Evolutionary conservation across 495 filamentous ascomycete genomes (phyloP), one percentile per base, ranked within the genome.

Genomic region (Choiromyces venosus): DNA sequence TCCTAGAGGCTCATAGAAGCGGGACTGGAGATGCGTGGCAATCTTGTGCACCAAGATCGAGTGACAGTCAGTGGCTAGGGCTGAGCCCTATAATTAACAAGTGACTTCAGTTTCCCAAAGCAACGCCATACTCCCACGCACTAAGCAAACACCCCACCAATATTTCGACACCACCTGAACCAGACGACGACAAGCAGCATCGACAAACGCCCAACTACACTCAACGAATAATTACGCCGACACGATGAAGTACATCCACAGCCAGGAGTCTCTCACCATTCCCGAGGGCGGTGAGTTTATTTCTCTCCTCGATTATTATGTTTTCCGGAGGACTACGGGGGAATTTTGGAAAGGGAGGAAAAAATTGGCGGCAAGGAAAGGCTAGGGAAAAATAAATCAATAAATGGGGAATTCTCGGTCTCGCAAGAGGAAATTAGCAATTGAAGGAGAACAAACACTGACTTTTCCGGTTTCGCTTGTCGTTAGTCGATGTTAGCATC

Each of bases 171-270:
- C 2, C 21, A 33, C 10, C 25, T 33, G 25, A 12, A 61, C 25
- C 12, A 29, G 52, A 61, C 25, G 12, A 61, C 52, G 12, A 33
- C 25, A 61, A 33, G 16, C 10, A 33, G 52, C 12, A 33, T 33
- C 25, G n/a, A 16, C 3, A 61, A 61, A 14, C 25, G 52, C 12
- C 52, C 52, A 61, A 61, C 25, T 18, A 33, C 52, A 9, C 25
- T 61, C 52, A 56, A 18, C 52, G 12, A 61, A 61, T 61, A 61
- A 61, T 38, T n/a, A 67, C 66, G 66, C 78, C 84, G 85, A 83
- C 88, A 95, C 91, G 85, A 97, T 97, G 93, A 91, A 91, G 87
- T 96, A 96, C 90, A 97, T 98, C 87, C 93, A 97, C 88, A 94
- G 92, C 82, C 87, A 91, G 86, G 94, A 99, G 89, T 88, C 89